Base-by-base conservation (phyloP, 805 yeast species). In the Wilhelminamyces savonicus region DNA sequence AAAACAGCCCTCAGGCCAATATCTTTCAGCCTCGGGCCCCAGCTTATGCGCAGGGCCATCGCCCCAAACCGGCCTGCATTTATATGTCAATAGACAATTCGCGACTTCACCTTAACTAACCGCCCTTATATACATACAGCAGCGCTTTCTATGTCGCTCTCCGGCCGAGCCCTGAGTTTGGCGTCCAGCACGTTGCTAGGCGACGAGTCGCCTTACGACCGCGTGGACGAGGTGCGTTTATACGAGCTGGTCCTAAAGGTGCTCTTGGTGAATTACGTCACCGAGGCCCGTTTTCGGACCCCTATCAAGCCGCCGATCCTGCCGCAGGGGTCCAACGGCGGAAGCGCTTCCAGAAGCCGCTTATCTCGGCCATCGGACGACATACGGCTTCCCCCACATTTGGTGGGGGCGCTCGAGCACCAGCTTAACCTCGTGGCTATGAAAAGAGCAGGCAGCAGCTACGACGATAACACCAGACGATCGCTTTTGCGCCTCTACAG, bases 401-500 rank as follows among this genome's bases (percentile, higher is more conserved):
- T 71, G 14, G 47, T 59, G 3, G 29, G 48, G 4, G 46, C 42
- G 40, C 44, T 77, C 23, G 74, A 71, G 45, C 48, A 46, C 4
- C 50, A 55, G 17, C 55, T 76, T 30, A 57, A 63, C 30, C 40
- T 51, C 12, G 60, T 77, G 2, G 74, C 80, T 14, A 57, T 74
- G 57, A 62, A 66, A 16, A 50, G 59, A 33, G 48, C 43, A 22
- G 53, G 46, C 11, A 35, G 50, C 7, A 32, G 48, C 16, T 45
- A 59, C 23, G 75, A 71, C 29, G 75, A 69, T 4, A 54, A 68
- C 32, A 66, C 79, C 9, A 62, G 82, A 36, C 58, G 82, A 21
- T 69, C 78, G 29, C 61, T 79, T 26, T 51, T 82, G 16, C 70
- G 82, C 16, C 66, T 80, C 34, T 81, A 82, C 49, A 77, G 76